Conservation (phyloP, 1,139 yeast species). For the Taphrina confusa region DNA sequence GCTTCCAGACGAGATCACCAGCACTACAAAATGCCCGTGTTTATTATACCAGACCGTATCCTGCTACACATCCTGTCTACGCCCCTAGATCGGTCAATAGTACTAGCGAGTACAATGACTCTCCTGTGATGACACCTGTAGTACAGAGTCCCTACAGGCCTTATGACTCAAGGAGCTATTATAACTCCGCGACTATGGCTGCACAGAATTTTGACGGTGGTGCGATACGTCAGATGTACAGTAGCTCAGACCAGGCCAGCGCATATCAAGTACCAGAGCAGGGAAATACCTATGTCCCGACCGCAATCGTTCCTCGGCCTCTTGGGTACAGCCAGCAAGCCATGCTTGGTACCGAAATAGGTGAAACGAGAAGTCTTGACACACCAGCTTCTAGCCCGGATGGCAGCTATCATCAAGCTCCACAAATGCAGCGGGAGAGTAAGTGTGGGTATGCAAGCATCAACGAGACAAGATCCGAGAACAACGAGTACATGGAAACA, state of each 20-base stretch:
- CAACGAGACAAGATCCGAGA: neutral
- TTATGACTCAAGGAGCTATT: neutral
- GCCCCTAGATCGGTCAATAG: neutral
- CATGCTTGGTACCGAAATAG: neutral
- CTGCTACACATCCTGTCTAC: neutral
- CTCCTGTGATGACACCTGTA: neutral
- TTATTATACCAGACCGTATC: neutral
- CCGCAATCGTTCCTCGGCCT: neutral
- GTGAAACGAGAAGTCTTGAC: neutral
- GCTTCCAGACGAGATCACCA: neutral
- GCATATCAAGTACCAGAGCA: neutral
- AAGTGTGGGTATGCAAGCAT: neutral
- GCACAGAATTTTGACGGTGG: neutral
- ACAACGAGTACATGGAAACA: neutral
- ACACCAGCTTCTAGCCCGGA: neutral
- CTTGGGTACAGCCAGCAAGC: neutral
- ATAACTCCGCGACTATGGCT: neutral
- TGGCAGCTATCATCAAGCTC: slow-evolving; percentile 1
- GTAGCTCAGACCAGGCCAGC: neutral
- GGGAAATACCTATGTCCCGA: neutral
- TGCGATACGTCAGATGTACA: neutral
- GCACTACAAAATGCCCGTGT: slow-evolving; percentile 1
- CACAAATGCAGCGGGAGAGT: slow-evolving; percentile 4
- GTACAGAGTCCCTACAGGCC: slow-evolving; percentile 5
- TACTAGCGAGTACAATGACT: neutral